Conservation (phyloP, 441 rosid species). For the Cnidoscolus chayamansa region DNA sequence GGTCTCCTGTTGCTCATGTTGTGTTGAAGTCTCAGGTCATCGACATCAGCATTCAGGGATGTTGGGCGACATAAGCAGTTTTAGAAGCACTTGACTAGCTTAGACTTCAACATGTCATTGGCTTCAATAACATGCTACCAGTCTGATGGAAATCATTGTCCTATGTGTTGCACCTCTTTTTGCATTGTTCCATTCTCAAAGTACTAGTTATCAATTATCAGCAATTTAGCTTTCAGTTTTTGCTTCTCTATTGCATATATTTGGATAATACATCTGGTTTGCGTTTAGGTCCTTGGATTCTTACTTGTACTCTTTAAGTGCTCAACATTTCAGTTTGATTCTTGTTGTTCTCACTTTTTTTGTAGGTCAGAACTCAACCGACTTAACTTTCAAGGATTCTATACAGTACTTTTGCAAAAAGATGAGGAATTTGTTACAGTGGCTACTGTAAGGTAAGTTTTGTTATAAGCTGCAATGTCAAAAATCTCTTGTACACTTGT, state of each 20-base stretch:
- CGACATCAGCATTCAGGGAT: neutral
- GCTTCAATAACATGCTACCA: too few species aligned
- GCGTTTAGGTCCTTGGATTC: neutral
- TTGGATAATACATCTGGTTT: neutral
- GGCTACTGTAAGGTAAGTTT: constrained; percentile 66
- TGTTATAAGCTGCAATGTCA: constrained; percentile 4
- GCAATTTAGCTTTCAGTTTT: neutral
- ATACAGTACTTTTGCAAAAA: constrained; percentile 66
- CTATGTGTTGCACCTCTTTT: neutral
- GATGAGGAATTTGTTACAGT: constrained; percentile 62
- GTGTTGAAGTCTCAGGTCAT: neutral
- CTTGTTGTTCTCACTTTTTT: constrained; percentile 22
- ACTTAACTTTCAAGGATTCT: constrained; percentile 76
- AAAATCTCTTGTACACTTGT: constrained; percentile 5
- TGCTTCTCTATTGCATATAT: neutral
- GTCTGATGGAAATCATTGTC: neutral
- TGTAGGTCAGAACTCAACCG: constrained; percentile 64
- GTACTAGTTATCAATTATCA: neutral
- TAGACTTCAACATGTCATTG: neutral
- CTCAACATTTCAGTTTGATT: constrained; percentile 11
- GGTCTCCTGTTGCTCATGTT: neutral
- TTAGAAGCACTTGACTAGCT: neutral
- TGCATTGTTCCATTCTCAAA: neutral
- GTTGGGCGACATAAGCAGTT: too few species aligned
- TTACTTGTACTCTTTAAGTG: neutral